Evolutionary conservation across 2,329 filamentous ascomycete species (phyloP).

Genomic region (Pleomassaria siparia): DNA sequence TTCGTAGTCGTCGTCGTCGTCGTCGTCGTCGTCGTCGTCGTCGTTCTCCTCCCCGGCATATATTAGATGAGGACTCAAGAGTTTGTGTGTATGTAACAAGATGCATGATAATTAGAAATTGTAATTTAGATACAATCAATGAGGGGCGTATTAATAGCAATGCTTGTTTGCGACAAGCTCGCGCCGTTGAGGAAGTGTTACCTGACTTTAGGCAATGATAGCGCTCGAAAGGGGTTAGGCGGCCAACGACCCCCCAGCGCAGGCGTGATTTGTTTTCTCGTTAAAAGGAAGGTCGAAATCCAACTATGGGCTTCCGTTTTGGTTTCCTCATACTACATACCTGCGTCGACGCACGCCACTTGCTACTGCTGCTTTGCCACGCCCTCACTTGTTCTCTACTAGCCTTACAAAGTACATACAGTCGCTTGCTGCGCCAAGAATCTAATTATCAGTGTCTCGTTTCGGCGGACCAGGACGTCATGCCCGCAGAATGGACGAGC

Average conservation of each 20-base stretch:
- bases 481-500: conserved; percentile 11
- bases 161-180: conserved; percentile 6
- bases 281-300: conserved; percentile 4
- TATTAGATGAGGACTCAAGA: no score
- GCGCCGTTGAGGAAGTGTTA: background rate
- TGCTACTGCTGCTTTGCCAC: conserved; percentile 1
- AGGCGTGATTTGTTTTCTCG: conserved; percentile 4
- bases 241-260: background rate
- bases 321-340: conserved; percentile 4
- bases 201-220: conserved; percentile 6
- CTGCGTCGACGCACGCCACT: conserved; percentile 1
- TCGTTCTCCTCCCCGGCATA: no score
- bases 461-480: conserved; percentile 3
- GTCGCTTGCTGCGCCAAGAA: background rate
- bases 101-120: background rate
- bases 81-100: background rate
- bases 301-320: conserved; percentile 14
- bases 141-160: background rate
- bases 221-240: conserved; percentile 2
- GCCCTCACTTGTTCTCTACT: background rate
- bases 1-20: no score
- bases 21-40: no score
- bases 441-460: background rate
- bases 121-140: background rate
- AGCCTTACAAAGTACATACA: no score